A percentile compares a stretch with the other conserved stretches of the same genome.
phyloP scores from a whole-genome alignment of 305 asterid genomes.

The Plantago coronopus region DNA sequence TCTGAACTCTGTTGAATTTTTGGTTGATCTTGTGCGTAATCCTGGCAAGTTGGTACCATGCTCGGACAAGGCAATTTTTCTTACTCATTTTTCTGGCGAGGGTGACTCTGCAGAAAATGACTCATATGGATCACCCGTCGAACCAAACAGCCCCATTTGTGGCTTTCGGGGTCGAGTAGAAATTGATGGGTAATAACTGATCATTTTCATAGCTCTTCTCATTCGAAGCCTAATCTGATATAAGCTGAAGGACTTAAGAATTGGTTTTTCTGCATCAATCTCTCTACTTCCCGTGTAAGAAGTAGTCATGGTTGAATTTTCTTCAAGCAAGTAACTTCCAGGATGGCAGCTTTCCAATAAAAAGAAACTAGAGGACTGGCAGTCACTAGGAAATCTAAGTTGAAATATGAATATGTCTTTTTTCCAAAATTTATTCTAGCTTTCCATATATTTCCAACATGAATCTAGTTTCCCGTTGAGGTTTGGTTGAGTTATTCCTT shows the following conservation, averaged over 20 bases:
- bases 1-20: slow-evolving; percentile 61
- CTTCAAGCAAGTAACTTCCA: slow-evolving; percentile 17
- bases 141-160: slow-evolving; percentile 73
- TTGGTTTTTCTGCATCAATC: slow-evolving; percentile 13
- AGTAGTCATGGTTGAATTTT: no score
- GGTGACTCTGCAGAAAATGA: slow-evolving; percentile 74
- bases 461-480: slow-evolving; percentile 12
- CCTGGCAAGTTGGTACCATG: slow-evolving; percentile 78
- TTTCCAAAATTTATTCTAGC: background rate
- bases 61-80: slow-evolving; percentile 59
- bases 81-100: slow-evolving; percentile 67
- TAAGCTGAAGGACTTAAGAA: slow-evolving; percentile 10
- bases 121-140: slow-evolving; percentile 79
- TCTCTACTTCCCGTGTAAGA: slow-evolving; percentile 22
- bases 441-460: background rate
- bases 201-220: slow-evolving; percentile 7
- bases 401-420: slow-evolving; percentile 11
- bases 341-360: slow-evolving; percentile 17
- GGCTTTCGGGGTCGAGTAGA: slow-evolving; percentile 52
- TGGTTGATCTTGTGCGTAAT: slow-evolving; percentile 76
- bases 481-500: slow-evolving; percentile 10
- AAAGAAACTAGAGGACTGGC: slow-evolving; percentile 5
- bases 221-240: slow-evolving; percentile 4
- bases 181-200: slow-evolving; percentile 60
- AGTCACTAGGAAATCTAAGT: slow-evolving; percentile 7